Evolutionary conservation across 179 eudicot species (phyloP), one percentile per base, ranked within the genome.

Genomic region (Heliamphora pulchella): DNA sequence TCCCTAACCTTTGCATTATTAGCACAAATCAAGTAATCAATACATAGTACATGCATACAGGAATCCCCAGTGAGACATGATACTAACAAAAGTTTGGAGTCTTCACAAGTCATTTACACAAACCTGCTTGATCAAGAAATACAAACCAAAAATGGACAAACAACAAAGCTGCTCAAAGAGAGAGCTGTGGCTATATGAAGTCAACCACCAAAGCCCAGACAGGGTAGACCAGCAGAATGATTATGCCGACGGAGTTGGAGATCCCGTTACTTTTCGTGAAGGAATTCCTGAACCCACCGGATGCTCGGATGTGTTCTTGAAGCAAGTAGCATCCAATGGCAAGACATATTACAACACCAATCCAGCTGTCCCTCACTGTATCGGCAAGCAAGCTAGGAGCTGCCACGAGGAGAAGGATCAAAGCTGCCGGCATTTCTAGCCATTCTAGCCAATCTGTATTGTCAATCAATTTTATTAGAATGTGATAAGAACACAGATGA

Each of bases 241-340:
- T 18, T 2, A 96, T 94, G 75, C 99, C 98, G 5, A 92, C 47
- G 0, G 97, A 78, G 89, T 94, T 96, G 43, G 98, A 94, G 71
- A 92, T 69, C 5, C 98, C 98, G 2, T 89, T 81, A 79, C 89
- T 88, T 84, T 81, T 89, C 0, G 99, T 96, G 86, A 94, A 94
- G 10, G 99, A 88, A 63, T 94, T 92, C 80, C 91, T 87, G 86
- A 96, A 96, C 71, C 99, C 99, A 8, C 99, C 99, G 0, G 97
- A 89, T 6, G 97, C 98, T 82, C 97, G 83, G 74, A 94, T 91
- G 87, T 96, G 99, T 80, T 96, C 98, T 74, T 94, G 97, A 75
- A 96, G 83, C 85, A 96, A 82, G 85, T 96, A 94, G 17, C 89
- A 77, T 5, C 88, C 97, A 0, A 96, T 96, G 59, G 13, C 83